A percentile compares a stretch with the other conserved stretches of the same genome.
Evolutionary conservation across 257 asterid species (phyloP).

Genomic region (Paulownia fortunei): DNA sequence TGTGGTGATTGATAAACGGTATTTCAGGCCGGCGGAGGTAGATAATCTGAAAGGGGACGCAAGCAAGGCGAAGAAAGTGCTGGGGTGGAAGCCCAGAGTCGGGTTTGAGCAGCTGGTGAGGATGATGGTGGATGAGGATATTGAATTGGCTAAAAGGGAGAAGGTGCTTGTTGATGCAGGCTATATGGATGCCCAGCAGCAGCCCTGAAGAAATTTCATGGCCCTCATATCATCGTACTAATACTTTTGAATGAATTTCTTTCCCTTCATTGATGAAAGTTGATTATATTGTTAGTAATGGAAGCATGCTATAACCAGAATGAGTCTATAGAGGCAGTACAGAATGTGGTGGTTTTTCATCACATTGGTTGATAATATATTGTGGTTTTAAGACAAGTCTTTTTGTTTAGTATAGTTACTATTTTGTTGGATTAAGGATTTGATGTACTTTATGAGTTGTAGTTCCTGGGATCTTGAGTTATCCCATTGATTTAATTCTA

Average conservation of each 20-base stretch:
- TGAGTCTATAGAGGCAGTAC: constrained; percentile 27
- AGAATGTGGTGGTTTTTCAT: constrained; percentile 16
- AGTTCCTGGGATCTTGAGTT: neutral
- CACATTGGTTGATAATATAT: neutral
- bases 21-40: constrained; percentile 90
- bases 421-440: constrained; percentile 25
- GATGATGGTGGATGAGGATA: constrained; percentile 99
- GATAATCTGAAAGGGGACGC: constrained; percentile 93
- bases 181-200: constrained; percentile 95
- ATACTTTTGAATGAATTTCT: neutral
- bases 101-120: constrained; percentile 92
- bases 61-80: constrained; percentile 69
- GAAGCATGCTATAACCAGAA: constrained; percentile 1
- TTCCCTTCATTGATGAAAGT: neutral
- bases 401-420: constrained; percentile 15
- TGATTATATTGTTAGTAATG: constrained; percentile 10
- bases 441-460: neutral
- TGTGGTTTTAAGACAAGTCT: neutral
- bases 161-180: constrained; percentile 98
- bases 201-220: constrained; percentile 57
- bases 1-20: constrained; percentile 84
- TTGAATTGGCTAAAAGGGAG: constrained; percentile 93
- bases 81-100: constrained; percentile 91
- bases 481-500: constrained; percentile 11
- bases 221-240: neutral